Evolutionary conservation across 2,329 filamentous ascomycete species (phyloP).

Genomic region (Monilinia polystroma): DNA sequence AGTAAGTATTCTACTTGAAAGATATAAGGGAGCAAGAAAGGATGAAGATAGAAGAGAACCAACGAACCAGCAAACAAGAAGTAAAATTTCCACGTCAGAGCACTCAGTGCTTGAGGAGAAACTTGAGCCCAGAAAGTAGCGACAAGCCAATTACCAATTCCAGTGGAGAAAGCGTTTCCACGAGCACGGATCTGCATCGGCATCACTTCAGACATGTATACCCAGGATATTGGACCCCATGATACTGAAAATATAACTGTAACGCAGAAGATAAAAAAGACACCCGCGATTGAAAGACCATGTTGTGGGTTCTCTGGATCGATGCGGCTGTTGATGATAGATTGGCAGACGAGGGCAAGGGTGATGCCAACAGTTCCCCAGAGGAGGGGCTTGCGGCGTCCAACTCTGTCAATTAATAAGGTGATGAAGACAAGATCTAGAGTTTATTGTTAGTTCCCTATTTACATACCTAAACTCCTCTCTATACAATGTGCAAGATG

Average conservation of each 20-base stretch:
- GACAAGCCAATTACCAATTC: slow-evolving; percentile 59
- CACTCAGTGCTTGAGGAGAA: slow-evolving; percentile 50
- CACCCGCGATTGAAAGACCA: slow-evolving; percentile 56
- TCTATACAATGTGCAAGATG: background rate
- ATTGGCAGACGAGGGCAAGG: slow-evolving; percentile 59
- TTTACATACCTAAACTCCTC: background rate
- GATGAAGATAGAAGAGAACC: background rate
- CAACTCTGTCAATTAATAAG: slow-evolving; percentile 55
- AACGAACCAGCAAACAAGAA: slow-evolving; percentile 51
- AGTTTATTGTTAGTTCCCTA: background rate
- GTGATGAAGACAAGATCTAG: slow-evolving; percentile 58
- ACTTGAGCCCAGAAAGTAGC: slow-evolving; percentile 60
- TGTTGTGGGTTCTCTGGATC: slow-evolving; percentile 44
- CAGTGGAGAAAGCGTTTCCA: slow-evolving; percentile 57
- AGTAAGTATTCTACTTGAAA: background rate
- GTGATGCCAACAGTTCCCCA: slow-evolving; percentile 55
- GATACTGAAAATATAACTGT: slow-evolving; percentile 59
- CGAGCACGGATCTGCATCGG: slow-evolving; percentile 63
- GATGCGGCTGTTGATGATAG: slow-evolving; percentile 53
- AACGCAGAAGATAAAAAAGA: slow-evolving; percentile 65
- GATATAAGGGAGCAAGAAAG: too few relatives aligned
- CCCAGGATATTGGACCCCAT: slow-evolving; percentile 60
- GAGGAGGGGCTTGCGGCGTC: slow-evolving; percentile 52
- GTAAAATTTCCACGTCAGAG: slow-evolving; percentile 55
- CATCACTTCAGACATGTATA: slow-evolving; percentile 66